A percentile compares a stretch with the other conserved stretches of the same genome.
Evolutionary conservation across 441 rosid genomes (phyloP).

Genomic region (Euphorbia celastroides): DNA sequence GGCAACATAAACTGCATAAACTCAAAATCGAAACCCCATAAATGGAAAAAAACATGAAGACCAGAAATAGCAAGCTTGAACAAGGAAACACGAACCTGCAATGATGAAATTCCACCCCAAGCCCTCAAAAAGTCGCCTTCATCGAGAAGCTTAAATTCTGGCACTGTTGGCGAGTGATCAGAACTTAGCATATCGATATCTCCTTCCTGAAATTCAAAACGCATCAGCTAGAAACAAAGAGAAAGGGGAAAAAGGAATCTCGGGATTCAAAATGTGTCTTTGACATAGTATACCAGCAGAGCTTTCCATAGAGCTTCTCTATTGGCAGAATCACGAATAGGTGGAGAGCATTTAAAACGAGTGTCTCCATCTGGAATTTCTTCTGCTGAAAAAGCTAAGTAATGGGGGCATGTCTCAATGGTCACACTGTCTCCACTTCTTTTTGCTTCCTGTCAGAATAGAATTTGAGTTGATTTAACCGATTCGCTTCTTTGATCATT

Average conservation of each 20-base stretch:
- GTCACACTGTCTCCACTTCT: conserved; percentile 67
- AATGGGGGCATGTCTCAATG: conserved; percentile 95
- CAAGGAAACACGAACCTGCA: conserved; percentile 58
- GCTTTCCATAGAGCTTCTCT: conserved; percentile 86
- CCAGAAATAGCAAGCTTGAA: not conserved
- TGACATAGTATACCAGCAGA: conserved; percentile 48
- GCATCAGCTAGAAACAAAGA: conserved; percentile 12
- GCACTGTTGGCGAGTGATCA: conserved; percentile 92
- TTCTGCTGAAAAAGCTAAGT: conserved; percentile 88
- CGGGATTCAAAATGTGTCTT: conserved; percentile 2
- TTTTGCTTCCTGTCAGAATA: conserved; percentile 69
- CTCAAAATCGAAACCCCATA: conserved; percentile 27
- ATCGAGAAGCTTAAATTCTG: conserved; percentile 65
- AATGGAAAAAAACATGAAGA: not conserved
- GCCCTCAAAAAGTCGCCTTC: conserved; percentile 88
- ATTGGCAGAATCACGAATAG: conserved; percentile 72
- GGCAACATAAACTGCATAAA: conserved; percentile 84
- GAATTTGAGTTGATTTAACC: not conserved
- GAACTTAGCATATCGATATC: conserved; percentile 87
- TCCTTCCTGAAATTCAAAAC: conserved; percentile 54
- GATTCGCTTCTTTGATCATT: not conserved
- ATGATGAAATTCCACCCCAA: conserved; percentile 98
- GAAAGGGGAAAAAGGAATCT: not conserved
- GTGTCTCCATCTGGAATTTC: conserved; percentile 90
- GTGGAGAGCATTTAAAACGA: conserved; percentile 94